Percentiles rank a stretch among this genome's conserved stretches.
phyloP scores from a whole-genome alignment of 176 grass and related monocot species.

The Musa schizocarpa region DNA sequence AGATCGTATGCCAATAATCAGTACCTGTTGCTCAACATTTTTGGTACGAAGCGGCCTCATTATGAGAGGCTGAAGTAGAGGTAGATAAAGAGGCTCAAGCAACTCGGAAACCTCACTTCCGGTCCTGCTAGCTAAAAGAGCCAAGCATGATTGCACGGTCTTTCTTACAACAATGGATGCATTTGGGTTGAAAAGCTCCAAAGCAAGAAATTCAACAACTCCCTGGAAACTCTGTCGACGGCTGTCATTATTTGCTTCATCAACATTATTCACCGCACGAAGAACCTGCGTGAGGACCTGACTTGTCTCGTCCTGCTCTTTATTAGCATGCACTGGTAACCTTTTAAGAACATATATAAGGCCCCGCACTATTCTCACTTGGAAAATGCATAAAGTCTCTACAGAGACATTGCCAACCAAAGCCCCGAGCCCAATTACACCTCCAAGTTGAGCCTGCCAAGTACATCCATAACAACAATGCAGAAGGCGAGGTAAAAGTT shows the following conservation, averaged over 20 bases:
- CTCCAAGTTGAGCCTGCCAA: conserved; percentile 98
- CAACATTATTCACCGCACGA: conserved; percentile 92
- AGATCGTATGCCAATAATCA: background rate
- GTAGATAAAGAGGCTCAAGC: conserved; percentile 78
- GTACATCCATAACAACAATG: conserved; percentile 98
- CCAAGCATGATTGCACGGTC: conserved; percentile 87
- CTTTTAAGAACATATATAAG: conserved; percentile 94
- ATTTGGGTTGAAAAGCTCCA: conserved; percentile 91
- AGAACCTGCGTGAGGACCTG: conserved; percentile 92
- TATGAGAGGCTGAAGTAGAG: conserved; percentile 85
- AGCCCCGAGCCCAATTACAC: conserved; percentile 87
- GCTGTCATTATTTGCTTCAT: conserved; percentile 94
- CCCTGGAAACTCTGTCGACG: conserved; percentile 88
- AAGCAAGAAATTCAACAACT: conserved; percentile 83
- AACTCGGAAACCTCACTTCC: conserved; percentile 98
- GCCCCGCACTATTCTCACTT: conserved; percentile 85
- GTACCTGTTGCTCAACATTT: conserved; percentile 95
- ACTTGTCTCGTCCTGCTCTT: conserved; percentile 98
- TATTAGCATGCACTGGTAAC: conserved; percentile 86
- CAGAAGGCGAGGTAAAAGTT: conserved; percentile 75
- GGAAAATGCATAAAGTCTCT: conserved; percentile 82
- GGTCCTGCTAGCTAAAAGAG: conserved; percentile 87
- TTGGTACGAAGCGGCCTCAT: conserved; percentile 67
- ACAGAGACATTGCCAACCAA: conserved; percentile 96
- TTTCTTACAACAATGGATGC: conserved; percentile 89